Evolutionary conservation across 2,329 filamentous ascomycete species (phyloP).

Genomic region (Beauveria sp.): DNA sequence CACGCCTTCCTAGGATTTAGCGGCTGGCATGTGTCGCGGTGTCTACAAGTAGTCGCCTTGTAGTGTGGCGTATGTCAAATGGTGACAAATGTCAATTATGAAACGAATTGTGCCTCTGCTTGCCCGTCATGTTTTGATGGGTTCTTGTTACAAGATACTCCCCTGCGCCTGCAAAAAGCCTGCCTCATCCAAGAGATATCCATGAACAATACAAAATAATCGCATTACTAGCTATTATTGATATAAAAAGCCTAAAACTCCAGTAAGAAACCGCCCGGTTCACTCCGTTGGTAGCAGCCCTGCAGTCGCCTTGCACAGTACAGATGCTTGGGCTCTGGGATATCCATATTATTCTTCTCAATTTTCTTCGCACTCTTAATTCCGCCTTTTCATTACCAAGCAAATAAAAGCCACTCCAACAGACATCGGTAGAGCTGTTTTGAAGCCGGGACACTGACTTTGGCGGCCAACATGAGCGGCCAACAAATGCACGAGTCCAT

Average conservation of each 20-base stretch:
- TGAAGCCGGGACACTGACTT: neutral
- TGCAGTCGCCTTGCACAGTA: neutral
- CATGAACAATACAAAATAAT: neutral
- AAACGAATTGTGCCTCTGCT: neutral
- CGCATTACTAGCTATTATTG: constrained; percentile 6
- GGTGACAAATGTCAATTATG: neutral
- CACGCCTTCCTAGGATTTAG: neutral
- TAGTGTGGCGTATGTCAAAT: neutral
- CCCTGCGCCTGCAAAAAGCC: no score
- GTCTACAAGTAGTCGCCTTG: neutral
- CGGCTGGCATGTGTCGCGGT: neutral
- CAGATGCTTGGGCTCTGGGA: neutral
- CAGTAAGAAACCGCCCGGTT: neutral
- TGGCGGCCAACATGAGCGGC: neutral
- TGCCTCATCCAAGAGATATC: neutral
- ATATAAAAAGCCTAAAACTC: constrained; percentile 7
- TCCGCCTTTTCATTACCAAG: neutral
- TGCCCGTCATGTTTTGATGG: neutral
- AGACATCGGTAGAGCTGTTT: neutral
- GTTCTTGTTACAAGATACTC: no score
- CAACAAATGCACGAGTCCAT: neutral
- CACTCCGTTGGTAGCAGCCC: neutral
- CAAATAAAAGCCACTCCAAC: constrained; percentile 1
- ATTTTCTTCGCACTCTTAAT: neutral
- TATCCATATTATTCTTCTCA: neutral